Conservation (phyloP, 2,329 filamentous ascomycete species). For the Neodidymelliopsis sp. region DNA sequence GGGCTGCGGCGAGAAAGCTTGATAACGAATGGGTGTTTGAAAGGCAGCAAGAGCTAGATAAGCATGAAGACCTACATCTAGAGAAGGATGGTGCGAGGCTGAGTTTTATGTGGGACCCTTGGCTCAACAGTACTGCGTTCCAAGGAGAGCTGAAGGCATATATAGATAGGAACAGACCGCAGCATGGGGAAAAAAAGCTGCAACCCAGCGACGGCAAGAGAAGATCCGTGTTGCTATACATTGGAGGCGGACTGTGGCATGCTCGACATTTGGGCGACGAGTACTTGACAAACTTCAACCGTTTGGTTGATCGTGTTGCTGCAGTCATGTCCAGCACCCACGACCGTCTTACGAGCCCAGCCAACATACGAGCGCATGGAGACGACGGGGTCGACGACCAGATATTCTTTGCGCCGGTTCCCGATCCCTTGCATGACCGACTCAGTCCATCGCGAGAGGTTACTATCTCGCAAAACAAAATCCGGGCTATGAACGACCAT, state of each 20-base stretch:
- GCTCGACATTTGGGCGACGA: slow-evolving; percentile 59
- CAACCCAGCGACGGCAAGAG: slow-evolving; percentile 3
- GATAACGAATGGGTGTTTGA: slow-evolving; percentile 49
- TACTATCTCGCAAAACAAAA: slow-evolving; percentile 58
- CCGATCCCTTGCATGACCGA: slow-evolving; percentile 53
- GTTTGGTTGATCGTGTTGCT: slow-evolving; percentile 55
- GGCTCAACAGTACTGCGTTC: slow-evolving; percentile 60
- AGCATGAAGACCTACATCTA: slow-evolving; percentile 56
- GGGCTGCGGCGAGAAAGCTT: slow-evolving; percentile 61
- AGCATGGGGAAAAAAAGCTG: neutral
- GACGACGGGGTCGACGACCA: slow-evolving; percentile 38
- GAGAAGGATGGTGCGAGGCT: slow-evolving; percentile 56
- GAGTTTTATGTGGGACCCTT: slow-evolving; percentile 70
- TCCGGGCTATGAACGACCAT: slow-evolving; percentile 62
- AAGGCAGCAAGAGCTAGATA: slow-evolving; percentile 18
- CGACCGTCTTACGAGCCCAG: slow-evolving; percentile 10
- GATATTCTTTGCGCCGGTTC: slow-evolving; percentile 57
- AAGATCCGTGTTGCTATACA: slow-evolving; percentile 56
- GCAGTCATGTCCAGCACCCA: slow-evolving; percentile 20
- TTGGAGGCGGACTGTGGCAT: slow-evolving; percentile 65
- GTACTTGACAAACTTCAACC: slow-evolving; percentile 56
- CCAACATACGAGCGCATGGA: slow-evolving; percentile 6
- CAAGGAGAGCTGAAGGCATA: slow-evolving; percentile 53
- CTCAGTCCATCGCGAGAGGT: slow-evolving; percentile 53
- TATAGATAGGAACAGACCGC: slow-evolving; percentile 21